Evolutionary conservation across 1,139 yeast genomes (phyloP), one percentile per base, ranked within the genome.

Genomic region (Lodderomyces metapsilosis): DNA sequence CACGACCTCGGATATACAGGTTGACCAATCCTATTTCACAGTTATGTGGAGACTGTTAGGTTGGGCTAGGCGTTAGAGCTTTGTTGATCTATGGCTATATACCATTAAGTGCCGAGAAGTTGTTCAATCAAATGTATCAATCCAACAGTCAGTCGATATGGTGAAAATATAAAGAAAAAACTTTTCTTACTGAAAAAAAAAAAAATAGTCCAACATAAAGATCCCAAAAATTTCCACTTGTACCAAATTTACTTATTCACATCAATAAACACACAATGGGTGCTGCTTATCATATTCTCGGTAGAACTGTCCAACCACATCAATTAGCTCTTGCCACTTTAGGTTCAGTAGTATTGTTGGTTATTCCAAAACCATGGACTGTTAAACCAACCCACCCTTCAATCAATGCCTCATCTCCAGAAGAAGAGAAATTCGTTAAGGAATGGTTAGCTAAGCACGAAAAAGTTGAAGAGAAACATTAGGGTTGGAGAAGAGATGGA

Each of bases 361-460:
- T 72, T 49, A 58, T 70, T 36, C 92, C 92, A 62, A 84, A 84
- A 66, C 92, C 92, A 58, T 84, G 88, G 80, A 74, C 76, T 28
- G 64, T 78, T 50, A 75, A 79, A 50, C 78, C 84, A 49, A 68
- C 72, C 47, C 73, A 73, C 54, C 88, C 92, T 48, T 72, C 84
- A 43, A 78, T 88, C 64, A 78, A 80, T 52, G 95, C 96, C 50
- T 66, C 81, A 45, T 78, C 89, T 45, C 80, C 89, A 54, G 97
- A 88, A 56, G 98, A 91, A 72, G 96, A 87, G 66, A 83, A 84
- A 66, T 91, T 84, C 71, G 66, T 69, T 46, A 61, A 65, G 55
- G 73, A 67, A 44, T 69, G 62, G 59, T 68, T 69, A 52, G 63
- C 71, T 44, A 69, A 69, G 56, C 62, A 68, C 52, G 45, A 47